Conservation (phyloP, 148 eudicot genomes). For the Rhododendron ovatum region DNA sequence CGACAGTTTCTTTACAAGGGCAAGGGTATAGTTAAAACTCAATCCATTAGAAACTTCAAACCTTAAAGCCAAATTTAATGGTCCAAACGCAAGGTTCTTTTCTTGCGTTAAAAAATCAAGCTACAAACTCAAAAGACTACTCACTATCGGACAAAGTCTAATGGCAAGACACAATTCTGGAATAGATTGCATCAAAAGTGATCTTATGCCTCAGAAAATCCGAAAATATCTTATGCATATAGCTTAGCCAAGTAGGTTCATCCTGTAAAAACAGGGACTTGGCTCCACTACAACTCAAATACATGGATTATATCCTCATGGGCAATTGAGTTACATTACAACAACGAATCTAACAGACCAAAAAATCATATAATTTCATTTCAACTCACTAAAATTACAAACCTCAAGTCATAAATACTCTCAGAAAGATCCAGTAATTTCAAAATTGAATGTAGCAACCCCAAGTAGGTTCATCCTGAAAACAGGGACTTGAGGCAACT, state of each 20-base stretch:
- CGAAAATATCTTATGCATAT: conserved; percentile 35
- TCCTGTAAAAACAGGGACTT: conserved; percentile 51
- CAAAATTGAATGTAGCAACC: background rate
- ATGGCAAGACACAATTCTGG: background rate
- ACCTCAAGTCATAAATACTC: background rate
- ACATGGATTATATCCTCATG: conserved; percentile 42
- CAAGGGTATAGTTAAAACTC: conserved; percentile 55
- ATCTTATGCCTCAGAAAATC: conserved; percentile 42
- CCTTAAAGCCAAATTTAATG: background rate
- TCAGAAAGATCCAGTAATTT: background rate
- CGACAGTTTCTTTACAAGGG: conserved; percentile 1
- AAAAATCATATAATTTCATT: background rate
- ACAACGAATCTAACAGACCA: background rate
- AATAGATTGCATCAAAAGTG: background rate
- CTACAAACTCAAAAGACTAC: background rate
- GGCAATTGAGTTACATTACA: background rate
- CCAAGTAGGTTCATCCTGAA: background rate
- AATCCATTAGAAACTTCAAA: background rate
- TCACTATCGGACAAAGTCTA: background rate
- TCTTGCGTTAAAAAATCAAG: background rate
- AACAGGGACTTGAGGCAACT: background rate
- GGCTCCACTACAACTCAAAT: conserved; percentile 48
- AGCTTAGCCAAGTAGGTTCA: conserved; percentile 45
- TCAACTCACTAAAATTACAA: background rate
- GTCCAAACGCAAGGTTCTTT: background rate